Evolutionary conservation across 1,139 yeast species (phyloP), one percentile per base, ranked within the genome.

Genomic region (Hansenula lynferdii): DNA sequence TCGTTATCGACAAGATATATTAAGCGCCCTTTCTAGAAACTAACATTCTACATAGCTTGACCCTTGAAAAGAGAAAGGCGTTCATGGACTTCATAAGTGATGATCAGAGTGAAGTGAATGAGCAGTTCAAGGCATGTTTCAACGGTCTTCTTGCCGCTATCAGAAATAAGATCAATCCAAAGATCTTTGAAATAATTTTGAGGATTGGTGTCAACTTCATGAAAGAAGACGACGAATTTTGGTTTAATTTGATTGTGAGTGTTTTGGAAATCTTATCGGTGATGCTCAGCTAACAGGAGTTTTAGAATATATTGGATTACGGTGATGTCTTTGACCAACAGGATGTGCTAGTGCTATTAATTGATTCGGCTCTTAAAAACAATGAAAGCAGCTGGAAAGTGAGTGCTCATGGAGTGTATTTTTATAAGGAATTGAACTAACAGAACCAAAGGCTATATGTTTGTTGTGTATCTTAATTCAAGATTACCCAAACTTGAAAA

Each of bases 201-300:
- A 45, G 42, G 21, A 43, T 56, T 43, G 60, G 60, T 2, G 20
- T 45, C 10, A 44, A 44, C 25, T 46, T 55, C 17, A 41, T 46
- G 23, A n/a, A n/a, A n/a, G 39, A 44, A 10, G 45, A 53, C 22
- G 56, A 54, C 25, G 25, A 32, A 11, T 58, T 45, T 37, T 56
- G 59, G 60, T 53, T 48, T 39, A 34, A 41, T 8, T 41, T 58
- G 28, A 48, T 57, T 38, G 57, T 51, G 34, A 28, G 56, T 47
- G 34, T 8, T 19, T n/a, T n/a, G n/a, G n/a, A n/a, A n/a, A n/a
- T n/a, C n/a, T n/a, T n/a, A n/a, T n/a, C n/a, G n/a, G n/a, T n/a
- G n/a, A n/a, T n/a, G n/a, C n/a, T n/a, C n/a, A n/a, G 30, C 25
- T 10, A 16, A 18, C 16, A 8, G n/a, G n/a, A 12, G 1, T n/a